phyloP scores from a whole-genome alignment of 768 basidiomycete species.

The Suillus plorans region DNA sequence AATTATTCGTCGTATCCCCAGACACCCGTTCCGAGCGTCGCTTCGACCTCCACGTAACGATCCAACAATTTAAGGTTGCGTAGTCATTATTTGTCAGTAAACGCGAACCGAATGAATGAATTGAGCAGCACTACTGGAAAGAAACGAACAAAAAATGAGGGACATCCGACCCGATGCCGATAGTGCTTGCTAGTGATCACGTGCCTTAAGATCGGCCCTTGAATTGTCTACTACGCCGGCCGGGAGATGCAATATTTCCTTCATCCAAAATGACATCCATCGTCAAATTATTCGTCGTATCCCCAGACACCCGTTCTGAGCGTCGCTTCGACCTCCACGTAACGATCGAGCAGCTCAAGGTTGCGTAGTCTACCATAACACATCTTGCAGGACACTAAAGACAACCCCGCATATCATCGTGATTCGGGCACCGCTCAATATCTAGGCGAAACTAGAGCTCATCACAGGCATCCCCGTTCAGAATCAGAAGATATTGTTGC shows the following conservation, averaged over 20 bases:
- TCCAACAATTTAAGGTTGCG: conserved; percentile 80
- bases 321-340: conserved; percentile 76
- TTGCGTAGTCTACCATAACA: conserved; percentile 28
- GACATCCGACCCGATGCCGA: too few species aligned
- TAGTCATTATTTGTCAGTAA: too few species aligned
- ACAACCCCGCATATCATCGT: background rate
- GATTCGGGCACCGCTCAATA: background rate
- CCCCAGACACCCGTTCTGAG: conserved; percentile 89
- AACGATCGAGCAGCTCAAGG: conserved; percentile 83
- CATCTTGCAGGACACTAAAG: conserved; percentile 13
- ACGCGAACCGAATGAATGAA: too few species aligned
- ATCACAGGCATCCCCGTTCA: conserved; percentile 86
- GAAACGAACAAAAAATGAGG: too few species aligned
- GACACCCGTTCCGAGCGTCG: conserved; percentile 91
- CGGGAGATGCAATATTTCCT: background rate
- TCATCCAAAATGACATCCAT: conserved; percentile 36
- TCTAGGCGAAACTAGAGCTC: conserved; percentile 76
- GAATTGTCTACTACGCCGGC: too few species aligned
- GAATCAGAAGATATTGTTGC: conserved; percentile 69
- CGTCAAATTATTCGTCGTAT: conserved; percentile 76
- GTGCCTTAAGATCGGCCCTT: background rate
- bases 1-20: conserved; percentile 78
- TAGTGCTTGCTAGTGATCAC: too few species aligned
- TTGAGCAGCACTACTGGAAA: too few species aligned
- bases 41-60: conserved; percentile 70